These are phyloP conservation scores for Tolypocladium endophyticum DNA, from an alignment of 2,329 filamentous ascomycete species.

Conservation along the genomic window DNA sequence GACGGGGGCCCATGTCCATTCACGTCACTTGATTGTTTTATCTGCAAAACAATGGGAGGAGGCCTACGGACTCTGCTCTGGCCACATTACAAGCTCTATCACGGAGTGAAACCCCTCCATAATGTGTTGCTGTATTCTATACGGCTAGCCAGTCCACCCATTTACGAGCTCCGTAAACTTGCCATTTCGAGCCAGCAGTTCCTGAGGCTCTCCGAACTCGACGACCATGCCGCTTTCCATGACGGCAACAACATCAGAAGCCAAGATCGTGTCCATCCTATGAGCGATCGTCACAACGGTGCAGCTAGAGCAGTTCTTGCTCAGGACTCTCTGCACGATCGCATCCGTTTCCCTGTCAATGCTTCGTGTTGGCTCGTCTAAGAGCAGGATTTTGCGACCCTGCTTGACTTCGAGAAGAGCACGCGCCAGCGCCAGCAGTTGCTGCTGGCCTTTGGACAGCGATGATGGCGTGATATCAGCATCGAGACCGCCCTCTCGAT, in stretches of 20 bases:
- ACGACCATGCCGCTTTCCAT: not conserved
- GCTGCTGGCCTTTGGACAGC: conserved; percentile 7
- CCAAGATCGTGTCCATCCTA: not conserved
- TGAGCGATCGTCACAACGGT: not conserved
- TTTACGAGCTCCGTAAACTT: not conserved
- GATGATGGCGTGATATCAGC: conserved; percentile 1
- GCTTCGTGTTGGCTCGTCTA: not conserved
- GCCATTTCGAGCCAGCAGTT: not conserved
- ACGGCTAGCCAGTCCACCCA: not conserved
- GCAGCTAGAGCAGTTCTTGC: not conserved
- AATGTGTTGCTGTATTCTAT: too few species aligned
- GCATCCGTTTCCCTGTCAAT: not conserved
- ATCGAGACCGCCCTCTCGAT: conserved; percentile 9
- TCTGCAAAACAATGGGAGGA: too few species aligned
- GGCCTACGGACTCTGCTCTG: too few species aligned
- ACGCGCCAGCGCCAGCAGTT: conserved; percentile 7
- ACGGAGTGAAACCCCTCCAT: too few species aligned
- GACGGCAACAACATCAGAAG: not conserved
- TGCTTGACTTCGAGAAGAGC: conserved; percentile 14
- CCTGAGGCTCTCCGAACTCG: not conserved
- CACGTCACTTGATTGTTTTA: too few species aligned
- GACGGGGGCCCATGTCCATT: too few species aligned
- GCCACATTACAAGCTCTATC: too few species aligned
- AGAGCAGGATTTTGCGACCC: conserved; percentile 1
- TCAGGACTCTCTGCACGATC: not conserved